Conservation (phyloP, 1,284 basidiomycete species). For the Fomitopsis schrenkii region DNA sequence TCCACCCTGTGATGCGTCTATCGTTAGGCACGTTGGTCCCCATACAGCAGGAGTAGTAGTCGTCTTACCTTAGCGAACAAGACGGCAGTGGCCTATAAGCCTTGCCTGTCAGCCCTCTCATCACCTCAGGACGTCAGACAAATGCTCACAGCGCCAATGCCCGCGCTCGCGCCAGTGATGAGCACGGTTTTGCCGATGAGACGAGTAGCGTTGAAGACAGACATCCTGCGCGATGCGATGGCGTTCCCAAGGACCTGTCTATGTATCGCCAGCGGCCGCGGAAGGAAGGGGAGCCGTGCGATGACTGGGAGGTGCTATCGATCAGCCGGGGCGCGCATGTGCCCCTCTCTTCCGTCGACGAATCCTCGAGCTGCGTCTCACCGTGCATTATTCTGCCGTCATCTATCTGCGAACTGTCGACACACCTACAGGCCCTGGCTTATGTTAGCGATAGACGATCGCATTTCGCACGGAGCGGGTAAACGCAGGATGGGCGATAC, state of each 20-base stretch:
- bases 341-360: not conserved
- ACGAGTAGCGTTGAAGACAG: conserved; percentile 74
- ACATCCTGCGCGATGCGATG: conserved; percentile 43
- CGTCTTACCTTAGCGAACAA: conserved; percentile 72
- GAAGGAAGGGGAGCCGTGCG: conserved; percentile 19
- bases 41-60: not conserved
- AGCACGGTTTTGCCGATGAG: conserved; percentile 83
- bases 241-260: conserved; percentile 7
- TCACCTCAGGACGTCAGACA: not conserved
- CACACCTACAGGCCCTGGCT: not conserved
- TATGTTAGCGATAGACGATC: not conserved
- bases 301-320: conserved; percentile 13
- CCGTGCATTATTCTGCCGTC: not conserved
- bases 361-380: not conserved
- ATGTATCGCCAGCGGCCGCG: conserved; percentile 15
- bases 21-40: not conserved
- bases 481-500: not conserved
- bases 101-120: not conserved
- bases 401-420: not conserved
- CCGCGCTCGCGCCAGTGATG: conserved; percentile 82
- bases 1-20: conserved; percentile 48
- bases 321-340: conserved; percentile 12
- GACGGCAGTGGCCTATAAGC: conserved; percentile 71
- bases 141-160: conserved; percentile 69
- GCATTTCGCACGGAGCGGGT: not conserved